These are phyloP conservation scores for Amanita exitialis DNA, from an alignment of 768 basidiomycete species.

Conservation along the genomic window DNA sequence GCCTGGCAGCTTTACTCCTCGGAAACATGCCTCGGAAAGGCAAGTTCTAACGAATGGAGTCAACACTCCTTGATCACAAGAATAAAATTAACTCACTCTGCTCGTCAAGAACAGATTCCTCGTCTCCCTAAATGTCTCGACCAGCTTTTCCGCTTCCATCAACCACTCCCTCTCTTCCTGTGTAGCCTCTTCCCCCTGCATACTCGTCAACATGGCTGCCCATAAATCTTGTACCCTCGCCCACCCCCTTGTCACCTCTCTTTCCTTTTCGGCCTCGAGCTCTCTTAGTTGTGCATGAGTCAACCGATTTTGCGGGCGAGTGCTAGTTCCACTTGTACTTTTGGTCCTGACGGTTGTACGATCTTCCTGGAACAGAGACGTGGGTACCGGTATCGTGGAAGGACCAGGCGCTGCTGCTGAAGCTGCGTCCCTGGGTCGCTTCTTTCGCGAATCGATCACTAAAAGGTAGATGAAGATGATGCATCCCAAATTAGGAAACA, in stretches of 20 bases:
- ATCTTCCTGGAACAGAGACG: slow-evolving; percentile 61
- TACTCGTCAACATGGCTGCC: slow-evolving; percentile 37
- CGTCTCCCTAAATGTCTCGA: slow-evolving; percentile 87
- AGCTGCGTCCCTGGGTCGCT: slow-evolving; percentile 21
- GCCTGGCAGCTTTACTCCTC: slow-evolving; percentile 25
- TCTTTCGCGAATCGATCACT: slow-evolving; percentile 57
- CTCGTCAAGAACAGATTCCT: slow-evolving; percentile 73
- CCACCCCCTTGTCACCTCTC: slow-evolving; percentile 51
- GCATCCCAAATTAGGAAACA: neutral
- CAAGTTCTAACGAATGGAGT: slow-evolving; percentile 26
- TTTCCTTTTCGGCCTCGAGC: slow-evolving; percentile 58
- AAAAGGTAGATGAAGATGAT: neutral
- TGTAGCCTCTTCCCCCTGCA: slow-evolving; percentile 22
- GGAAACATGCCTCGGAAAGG: slow-evolving; percentile 67
- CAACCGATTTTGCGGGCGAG: slow-evolving; percentile 34
- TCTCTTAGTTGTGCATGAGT: slow-evolving; percentile 49
- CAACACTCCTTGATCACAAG: neutral
- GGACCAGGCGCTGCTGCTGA: slow-evolving; percentile 8
- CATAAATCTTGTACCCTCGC: slow-evolving; percentile 51
- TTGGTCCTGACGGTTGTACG: slow-evolving; percentile 26
- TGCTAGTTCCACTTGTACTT: slow-evolving; percentile 9
- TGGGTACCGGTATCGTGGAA: slow-evolving; percentile 14
- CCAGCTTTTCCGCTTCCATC: slow-evolving; percentile 71
- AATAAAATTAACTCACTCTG: slow-evolving; percentile 35
- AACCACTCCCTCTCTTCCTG: slow-evolving; percentile 53